Conservation (phyloP, 139 green algal species). For the Closterium sp. region DNA sequence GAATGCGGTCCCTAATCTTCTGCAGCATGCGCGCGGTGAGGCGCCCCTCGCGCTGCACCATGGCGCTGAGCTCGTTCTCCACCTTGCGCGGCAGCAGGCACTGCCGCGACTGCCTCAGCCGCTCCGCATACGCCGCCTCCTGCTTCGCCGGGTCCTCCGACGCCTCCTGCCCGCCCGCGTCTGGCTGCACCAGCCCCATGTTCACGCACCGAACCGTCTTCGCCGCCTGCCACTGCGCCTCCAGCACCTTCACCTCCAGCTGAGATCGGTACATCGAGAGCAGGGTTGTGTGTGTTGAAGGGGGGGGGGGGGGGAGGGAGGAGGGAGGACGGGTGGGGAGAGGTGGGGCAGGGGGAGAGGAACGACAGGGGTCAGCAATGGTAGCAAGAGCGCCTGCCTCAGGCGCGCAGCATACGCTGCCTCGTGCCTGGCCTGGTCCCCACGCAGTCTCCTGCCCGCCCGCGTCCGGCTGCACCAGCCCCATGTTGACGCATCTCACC, state of each 20-base stretch:
- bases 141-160: background rate
- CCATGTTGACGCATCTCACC: conserved; percentile 26
- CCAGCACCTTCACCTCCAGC: conserved; percentile 24
- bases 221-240: conserved; percentile 20
- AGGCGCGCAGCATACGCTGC: background rate
- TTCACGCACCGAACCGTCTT: conserved; percentile 23
- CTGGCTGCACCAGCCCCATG: conserved; percentile 10
- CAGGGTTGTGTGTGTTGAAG: too few species aligned
- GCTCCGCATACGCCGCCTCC: background rate
- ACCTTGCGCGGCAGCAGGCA: background rate
- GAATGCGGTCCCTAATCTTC: conserved; percentile 63
- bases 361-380: too few species aligned
- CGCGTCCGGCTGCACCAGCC: conserved; percentile 5
- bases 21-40: conserved; percentile 35
- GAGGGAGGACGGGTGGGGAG: background rate
- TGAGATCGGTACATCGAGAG: conserved; percentile 1
- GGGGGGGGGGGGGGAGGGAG: background rate
- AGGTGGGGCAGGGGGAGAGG: too few species aligned
- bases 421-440: background rate
- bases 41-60: background rate
- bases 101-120: background rate
- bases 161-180: background rate
- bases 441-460: background rate
- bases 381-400: too few species aligned
- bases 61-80: background rate